Percentiles rank a stretch among this genome's conserved stretches.
Evolutionary conservation across 352 stramenopile genomes (phyloP).

Genomic region (Phytophthora brassicae): DNA sequence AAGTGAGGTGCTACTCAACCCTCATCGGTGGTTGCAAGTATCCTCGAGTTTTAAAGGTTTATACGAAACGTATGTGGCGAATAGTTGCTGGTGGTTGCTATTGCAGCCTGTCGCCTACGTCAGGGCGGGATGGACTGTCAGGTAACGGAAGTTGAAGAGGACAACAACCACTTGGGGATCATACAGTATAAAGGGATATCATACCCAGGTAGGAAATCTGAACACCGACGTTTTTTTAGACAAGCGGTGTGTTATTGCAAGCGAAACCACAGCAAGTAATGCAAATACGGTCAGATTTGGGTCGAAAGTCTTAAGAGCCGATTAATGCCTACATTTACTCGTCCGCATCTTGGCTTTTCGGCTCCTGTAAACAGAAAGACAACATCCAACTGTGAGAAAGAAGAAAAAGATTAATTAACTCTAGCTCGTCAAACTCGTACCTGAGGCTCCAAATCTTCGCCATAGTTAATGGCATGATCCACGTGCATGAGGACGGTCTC

Average conservation of each 20-base stretch:
- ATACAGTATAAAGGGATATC: too few relatives aligned
- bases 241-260: too few relatives aligned
- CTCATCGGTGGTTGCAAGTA: conserved; percentile 6
- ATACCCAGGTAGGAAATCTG: too few relatives aligned
- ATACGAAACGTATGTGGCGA: conserved; percentile 2
- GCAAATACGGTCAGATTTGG: conserved; percentile 3
- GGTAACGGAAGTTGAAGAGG: conserved; percentile 10
- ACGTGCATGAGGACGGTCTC: conserved; percentile 95
- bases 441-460: conserved; percentile 93
- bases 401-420: not conserved
- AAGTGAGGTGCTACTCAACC: conserved; percentile 12
- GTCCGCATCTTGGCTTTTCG: conserved; percentile 62
- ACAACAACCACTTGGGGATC: too few relatives aligned
- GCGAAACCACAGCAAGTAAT: conserved; percentile 3
- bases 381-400: conserved; percentile 7
- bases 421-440: conserved; percentile 28
- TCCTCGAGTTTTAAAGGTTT: not conserved
- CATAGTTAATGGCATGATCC: conserved; percentile 97
- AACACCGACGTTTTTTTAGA: too few relatives aligned
- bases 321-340: conserved; percentile 29
- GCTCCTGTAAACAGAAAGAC: conserved; percentile 42
- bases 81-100: not conserved
- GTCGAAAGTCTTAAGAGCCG: conserved; percentile 1
- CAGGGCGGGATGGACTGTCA: conserved; percentile 1
- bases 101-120: conserved; percentile 2